Evolutionary conservation across 2,329 filamentous ascomycete species (phyloP).

Genomic region (Hypoxylon sp.): DNA sequence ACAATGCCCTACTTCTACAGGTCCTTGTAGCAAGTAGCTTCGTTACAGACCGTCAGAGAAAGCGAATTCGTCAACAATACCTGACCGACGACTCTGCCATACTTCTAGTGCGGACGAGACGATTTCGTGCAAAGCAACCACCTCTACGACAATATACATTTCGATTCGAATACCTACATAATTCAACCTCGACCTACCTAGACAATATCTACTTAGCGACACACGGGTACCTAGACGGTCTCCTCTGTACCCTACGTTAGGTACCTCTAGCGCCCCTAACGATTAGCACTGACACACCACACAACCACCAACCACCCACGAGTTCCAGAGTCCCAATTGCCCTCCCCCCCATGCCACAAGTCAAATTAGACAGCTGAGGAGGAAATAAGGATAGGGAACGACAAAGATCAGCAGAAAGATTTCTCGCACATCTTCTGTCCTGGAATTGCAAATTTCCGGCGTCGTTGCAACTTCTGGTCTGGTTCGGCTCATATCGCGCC

Average conservation of each 20-base stretch:
- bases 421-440: background rate
- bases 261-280: conserved; percentile 1
- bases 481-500: background rate
- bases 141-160: background rate
- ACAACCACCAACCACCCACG: conserved; percentile 10
- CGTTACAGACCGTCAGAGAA: conserved; percentile 23
- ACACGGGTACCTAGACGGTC: background rate
- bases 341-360: conserved; percentile 20
- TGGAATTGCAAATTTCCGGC: conserved; percentile 9
- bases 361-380: conserved; percentile 19
- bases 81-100: conserved; percentile 18
- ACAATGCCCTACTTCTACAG: conserved; percentile 23
- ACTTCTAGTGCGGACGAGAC: conserved; percentile 9
- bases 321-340: conserved; percentile 7
- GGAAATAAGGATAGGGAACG: conserved; percentile 21
- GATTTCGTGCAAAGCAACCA: conserved; percentile 5
- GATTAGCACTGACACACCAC: conserved; percentile 2
- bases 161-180: background rate
- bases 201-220: background rate
- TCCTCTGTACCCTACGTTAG: background rate
- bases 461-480: background rate
- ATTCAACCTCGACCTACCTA: conserved; percentile 8
- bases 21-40: conserved; percentile 23
- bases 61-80: conserved; percentile 17
- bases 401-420: background rate